Percentiles rank a stretch among this genome's conserved stretches.
Conservation (phyloP, 441 rosid species). For the Syzygium syzygioides region DNA sequence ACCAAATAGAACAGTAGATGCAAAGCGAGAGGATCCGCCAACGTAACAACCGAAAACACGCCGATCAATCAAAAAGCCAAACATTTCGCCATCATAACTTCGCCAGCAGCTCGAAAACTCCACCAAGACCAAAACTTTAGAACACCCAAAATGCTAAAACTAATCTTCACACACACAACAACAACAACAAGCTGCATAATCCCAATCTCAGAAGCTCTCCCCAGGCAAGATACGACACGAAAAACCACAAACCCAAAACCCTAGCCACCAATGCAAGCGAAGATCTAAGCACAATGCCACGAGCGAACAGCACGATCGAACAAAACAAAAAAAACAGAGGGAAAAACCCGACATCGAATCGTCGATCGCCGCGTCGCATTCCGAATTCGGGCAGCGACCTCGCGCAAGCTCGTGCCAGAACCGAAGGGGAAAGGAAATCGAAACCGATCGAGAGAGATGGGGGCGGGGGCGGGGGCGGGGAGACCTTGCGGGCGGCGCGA, state of each 20-base stretch:
- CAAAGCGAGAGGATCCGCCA: not conserved
- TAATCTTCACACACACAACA: not conserved
- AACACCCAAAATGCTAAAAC: not conserved
- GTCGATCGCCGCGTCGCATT: not conserved
- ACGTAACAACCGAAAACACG: not conserved
- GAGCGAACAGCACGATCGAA: not conserved
- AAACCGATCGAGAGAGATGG: not conserved
- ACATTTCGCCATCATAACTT: not conserved
- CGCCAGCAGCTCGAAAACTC: not conserved
- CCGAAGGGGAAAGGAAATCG: not conserved
- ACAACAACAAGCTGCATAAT: not conserved
- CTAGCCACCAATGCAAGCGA: not conserved
- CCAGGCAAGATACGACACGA: not conserved
- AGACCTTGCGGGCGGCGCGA: conserved; percentile 41
- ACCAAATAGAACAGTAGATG: not conserved
- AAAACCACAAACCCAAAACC: not conserved
- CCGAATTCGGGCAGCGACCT: not conserved
- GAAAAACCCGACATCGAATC: not conserved
- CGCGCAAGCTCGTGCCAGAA: not conserved
- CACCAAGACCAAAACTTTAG: not conserved
- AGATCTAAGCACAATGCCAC: not conserved
- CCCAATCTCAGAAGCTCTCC: not conserved
- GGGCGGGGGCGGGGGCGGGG: not conserved
- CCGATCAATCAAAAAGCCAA: not conserved
- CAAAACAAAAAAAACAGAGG: not conserved